Evolutionary conservation across 2,329 filamentous ascomycete species (phyloP), one percentile per base, ranked within the genome.

Genomic region (Fusarium musae): DNA sequence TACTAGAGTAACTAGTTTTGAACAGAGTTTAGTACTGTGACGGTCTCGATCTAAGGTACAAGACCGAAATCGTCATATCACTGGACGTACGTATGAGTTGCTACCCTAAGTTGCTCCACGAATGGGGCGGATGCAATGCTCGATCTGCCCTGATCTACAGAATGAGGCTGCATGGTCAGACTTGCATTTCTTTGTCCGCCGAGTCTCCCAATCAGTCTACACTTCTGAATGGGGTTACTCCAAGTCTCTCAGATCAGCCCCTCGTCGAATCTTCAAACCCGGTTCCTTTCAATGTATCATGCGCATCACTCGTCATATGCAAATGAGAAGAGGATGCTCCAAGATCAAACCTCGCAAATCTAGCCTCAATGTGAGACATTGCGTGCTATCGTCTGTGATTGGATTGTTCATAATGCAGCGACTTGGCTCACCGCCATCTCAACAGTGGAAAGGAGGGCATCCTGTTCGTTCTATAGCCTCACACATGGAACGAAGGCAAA

Each of bases 381-480:
- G 49, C 67, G 71, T 52, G 15, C 39, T 61, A 32, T 57, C 19
- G 40, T 59, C 42, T 59, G 57, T 66, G 53, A 47, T 50, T 71
- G 56, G 60, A 42, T 54, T 63, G 30, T 36, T 42, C 34, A 56
- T 40, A 58, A 52, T 44, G 65, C 61, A 63, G 46, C 32, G n/a
- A 44, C 39, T 39, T 43, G 49, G 53, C 69, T 74, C 71, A 74
- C 71, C 71, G 71, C 71, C 66, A 63, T 50, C 70, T 73, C 65
- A 70, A 70, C 59, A 62, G 44, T 54, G 44, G 49, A 62, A 52
- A 63, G 66, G 62, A 74, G 70, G 70, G 70, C 66, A 74, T 63
- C 47, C 63, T 56, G 58, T 70, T 71, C 36, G 59, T 39, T 58
- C 49, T 52, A 59, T 60, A 64, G 47, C 66, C 43, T 73, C 54